phyloP scores from a whole-genome alignment of 164 flowering plant genomes.

The Litsea cubeba region DNA sequence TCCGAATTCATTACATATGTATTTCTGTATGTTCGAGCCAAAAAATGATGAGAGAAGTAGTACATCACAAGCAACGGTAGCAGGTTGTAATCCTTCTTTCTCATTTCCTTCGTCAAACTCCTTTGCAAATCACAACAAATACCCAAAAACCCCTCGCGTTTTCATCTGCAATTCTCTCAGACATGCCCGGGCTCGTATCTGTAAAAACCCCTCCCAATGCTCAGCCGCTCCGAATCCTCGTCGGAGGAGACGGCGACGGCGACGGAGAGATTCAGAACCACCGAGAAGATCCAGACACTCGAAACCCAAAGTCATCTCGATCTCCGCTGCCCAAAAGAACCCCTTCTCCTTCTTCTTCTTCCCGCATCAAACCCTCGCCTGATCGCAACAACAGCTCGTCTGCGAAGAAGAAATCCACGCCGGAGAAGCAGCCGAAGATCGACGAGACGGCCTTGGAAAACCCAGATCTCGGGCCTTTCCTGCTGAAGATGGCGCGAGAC shows the following conservation, averaged over 20 bases:
- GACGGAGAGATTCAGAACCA: constrained; percentile 2
- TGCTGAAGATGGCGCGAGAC: constrained; percentile 84
- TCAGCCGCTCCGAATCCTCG: constrained; percentile 14
- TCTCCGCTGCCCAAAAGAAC: constrained; percentile 48
- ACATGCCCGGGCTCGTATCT: constrained; percentile 20
- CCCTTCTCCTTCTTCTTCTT: constrained; percentile 46
- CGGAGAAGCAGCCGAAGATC: constrained; percentile 15
- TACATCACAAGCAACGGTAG: constrained; percentile 16
- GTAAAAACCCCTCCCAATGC: constrained; percentile 18
- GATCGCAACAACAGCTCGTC: not conserved
- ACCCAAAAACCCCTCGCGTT: not conserved
- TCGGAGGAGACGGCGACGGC: constrained; percentile 3
- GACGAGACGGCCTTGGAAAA: constrained; percentile 80
- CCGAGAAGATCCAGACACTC: constrained; percentile 2
- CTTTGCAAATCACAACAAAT: not conserved
- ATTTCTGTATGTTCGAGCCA: not conserved
- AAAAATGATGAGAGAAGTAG: not conserved
- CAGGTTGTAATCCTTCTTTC: not conserved
- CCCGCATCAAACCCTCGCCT: constrained; percentile 67
- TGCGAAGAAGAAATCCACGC: constrained; percentile 37
- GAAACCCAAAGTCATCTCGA: constrained; percentile 26
- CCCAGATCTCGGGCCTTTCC: constrained; percentile 97
- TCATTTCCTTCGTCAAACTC: not conserved
- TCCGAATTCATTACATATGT: no score
- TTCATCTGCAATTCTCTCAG: not conserved